Evolutionary conservation across 139 green algal species (phyloP), one percentile per base, ranked within the genome.

Genomic region (Micromonas pusilla): DNA sequence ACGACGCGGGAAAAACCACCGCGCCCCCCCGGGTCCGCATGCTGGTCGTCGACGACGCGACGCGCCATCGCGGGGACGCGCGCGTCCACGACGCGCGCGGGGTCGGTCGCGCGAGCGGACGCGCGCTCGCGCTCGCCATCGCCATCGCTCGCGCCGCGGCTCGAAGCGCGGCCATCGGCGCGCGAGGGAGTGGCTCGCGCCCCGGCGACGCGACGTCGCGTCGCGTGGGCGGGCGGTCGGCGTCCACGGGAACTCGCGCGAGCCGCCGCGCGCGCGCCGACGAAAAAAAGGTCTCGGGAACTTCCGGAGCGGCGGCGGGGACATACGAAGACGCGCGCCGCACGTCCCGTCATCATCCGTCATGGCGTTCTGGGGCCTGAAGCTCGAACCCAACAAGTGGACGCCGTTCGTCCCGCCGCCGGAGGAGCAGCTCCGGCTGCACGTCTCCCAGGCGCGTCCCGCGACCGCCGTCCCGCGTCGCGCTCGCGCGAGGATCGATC

Each of bases 361-460:
- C n/a, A 57, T 57, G 45, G 45, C 45, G 9, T 94, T 96, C 73
- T 96, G 84, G 80, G 86, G 90, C 0, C 72, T 76, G 0, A 81
- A 88, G n/a, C 78, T 95, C n/a, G 86, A 85, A 60, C 82, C 87
- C 1, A 84, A 83, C 65, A 92, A 92, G 83, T 73, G 81, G 20
- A 53, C 70, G 21, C 79, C 88, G 1, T 90, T 87, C 53, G 90
- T 94, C 57, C 91, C 91, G 65, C 89, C 87, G 23, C 87, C 88
- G 1, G 85, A 92, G 21, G 86, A 79, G 4, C 38, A 64, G 0
- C 33, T 65, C 25, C 85, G 85, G 39, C 83, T 94, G 32, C 91
- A 95, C 70, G 66, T 95, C 19, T 91, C 83, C 0, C 90, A 95
- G 74, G 90, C 68, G 9, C 83, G 5, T 52, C 72, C n/a, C 16